These are phyloP conservation scores for Xylaria sp. DNA, from an alignment of 2,329 filamentous ascomycete species.

Conservation along the genomic window DNA sequence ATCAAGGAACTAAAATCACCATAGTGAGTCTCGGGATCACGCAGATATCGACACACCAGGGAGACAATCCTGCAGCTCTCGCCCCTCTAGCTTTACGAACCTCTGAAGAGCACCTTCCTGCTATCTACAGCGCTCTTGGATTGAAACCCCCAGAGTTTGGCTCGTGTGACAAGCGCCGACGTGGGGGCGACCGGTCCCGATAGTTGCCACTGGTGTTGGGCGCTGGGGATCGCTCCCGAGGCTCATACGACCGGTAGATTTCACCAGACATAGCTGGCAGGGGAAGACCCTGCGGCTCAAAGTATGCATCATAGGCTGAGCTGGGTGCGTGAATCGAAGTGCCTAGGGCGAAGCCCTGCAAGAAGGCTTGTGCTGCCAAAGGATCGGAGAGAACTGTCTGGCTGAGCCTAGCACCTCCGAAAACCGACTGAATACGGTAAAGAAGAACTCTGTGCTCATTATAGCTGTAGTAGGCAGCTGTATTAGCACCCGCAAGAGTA, in stretches of 20 bases:
- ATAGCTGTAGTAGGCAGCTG: constrained; percentile 22
- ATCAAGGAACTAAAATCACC: constrained; percentile 15
- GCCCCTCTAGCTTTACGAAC: neutral
- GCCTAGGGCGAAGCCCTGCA: constrained; percentile 47
- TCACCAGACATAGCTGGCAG: constrained; percentile 13
- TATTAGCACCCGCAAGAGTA: constrained; percentile 12
- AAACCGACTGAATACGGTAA: constrained; percentile 40
- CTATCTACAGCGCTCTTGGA: neutral
- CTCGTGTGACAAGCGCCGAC: constrained; percentile 14
- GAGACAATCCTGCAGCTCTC: neutral
- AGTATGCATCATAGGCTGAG: constrained; percentile 24
- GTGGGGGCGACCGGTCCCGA: constrained; percentile 36
- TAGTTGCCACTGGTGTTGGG: constrained; percentile 14
- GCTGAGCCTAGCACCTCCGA: constrained; percentile 38
- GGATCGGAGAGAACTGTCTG: constrained; percentile 39
- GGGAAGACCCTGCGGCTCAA: constrained; percentile 22
- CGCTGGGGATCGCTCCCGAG: constrained; percentile 39
- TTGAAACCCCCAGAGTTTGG: constrained; percentile 2
- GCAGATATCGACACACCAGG: constrained; percentile 10
- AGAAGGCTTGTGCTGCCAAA: constrained; percentile 44
- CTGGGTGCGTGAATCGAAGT: constrained; percentile 26
- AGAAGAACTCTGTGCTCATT: constrained; percentile 36
- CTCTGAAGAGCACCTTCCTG: neutral
- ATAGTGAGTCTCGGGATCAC: neutral
- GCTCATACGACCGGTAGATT: constrained; percentile 28